phyloP scores from a whole-genome alignment of 495 filamentous ascomycete species.

The Neurospora intermedia region DNA sequence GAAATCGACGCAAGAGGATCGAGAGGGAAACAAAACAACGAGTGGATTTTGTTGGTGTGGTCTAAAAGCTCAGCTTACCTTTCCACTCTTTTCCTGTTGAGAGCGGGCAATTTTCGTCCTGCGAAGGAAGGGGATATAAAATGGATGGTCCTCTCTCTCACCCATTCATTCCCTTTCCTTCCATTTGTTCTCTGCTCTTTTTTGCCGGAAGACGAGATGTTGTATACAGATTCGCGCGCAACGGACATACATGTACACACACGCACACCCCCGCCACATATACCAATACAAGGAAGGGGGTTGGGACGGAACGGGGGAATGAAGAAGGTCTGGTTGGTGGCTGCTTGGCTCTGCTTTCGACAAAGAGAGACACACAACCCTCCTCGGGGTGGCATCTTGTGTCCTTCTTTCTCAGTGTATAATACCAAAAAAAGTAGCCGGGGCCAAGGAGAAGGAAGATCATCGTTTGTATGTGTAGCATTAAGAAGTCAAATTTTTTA shows the following conservation, averaged over 20 bases:
- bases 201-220: background rate
- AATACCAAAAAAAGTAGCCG: constrained; percentile 6
- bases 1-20: background rate
- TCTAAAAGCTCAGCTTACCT: background rate
- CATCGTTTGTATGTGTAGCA: background rate
- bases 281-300: background rate
- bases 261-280: background rate
- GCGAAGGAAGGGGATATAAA: background rate
- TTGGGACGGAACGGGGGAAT: background rate
- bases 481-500: background rate
- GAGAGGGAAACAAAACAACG: background rate
- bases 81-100: background rate
- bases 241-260: background rate
- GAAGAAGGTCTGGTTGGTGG: background rate
- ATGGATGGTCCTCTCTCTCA: background rate
- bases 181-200: background rate
- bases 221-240: background rate
- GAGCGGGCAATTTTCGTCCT: background rate
- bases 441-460: background rate
- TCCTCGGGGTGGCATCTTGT: background rate
- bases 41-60: background rate
- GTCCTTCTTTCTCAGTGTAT: constrained; percentile 4
- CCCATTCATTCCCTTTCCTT: background rate
- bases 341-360: background rate
- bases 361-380: background rate